Evolutionary conservation across 108 stramenopile genomes (phyloP), one percentile per base, ranked within the genome.

Genomic region (Epithemia pelagica): DNA sequence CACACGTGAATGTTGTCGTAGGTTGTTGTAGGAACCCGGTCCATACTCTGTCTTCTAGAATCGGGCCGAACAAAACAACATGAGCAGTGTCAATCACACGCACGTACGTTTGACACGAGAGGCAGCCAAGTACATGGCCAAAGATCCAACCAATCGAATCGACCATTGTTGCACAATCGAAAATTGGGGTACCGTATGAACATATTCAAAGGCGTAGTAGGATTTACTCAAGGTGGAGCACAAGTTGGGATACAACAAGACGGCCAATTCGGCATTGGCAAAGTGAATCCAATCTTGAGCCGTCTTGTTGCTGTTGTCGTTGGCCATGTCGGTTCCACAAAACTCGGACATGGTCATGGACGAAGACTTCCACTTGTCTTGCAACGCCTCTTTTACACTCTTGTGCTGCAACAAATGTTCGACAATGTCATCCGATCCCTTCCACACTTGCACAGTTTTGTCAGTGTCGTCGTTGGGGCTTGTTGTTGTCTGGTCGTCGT

Each of bases 81-180:
- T n/a, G n/a, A n/a, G n/a, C n/a, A n/a, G n/a, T n/a, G n/a, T n/a
- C n/a, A n/a, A n/a, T n/a, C n/a, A n/a, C n/a, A n/a, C n/a, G n/a
- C 63, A 89, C 90, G 83, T 81, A 76, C 79, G 64, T 58, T 90
- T 93, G 28, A 95, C 76, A 59, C 83, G 87, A 27, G 86, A 88
- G n/a, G 90, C 90, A 52, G 93, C 92, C 59, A 89, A 66, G 65
- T 88, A 93, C 96, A 97, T 97, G 51, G 90, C 91, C 32, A 89
- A 30, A 0, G 90, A 80, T 23, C 96, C 96, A 58, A 89, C 30
- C 20, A 18, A 67, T 53, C 77, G 85, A 71, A 92, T 89, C 20
- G 74, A 51, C 28, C 84, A 46, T 58, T 78, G 79, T 81, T 91
- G 82, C 2, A 80, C 20, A n/a, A 62, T 27, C 0, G 79, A 74